Base-by-base conservation (phyloP, 805 yeast species). In the Saccharomycopsis javanensis region DNA sequence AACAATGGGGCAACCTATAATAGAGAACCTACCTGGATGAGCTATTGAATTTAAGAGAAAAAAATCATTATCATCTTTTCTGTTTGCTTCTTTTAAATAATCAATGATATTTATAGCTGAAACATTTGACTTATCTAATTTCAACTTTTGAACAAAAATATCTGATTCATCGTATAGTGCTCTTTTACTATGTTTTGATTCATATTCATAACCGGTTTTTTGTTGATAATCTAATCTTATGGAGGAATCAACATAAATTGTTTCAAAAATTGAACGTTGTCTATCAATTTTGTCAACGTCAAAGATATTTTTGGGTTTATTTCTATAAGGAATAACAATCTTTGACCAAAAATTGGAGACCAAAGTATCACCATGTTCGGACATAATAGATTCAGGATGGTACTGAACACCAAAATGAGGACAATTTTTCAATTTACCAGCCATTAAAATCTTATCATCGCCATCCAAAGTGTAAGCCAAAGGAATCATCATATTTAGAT, bases 331-430 rank as follows among this genome's bases (percentile, higher is more conserved):
- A 42, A 23, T 11, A 13, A 42, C 48, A 42, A 42, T 27, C 27
- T 28, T 58, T 0, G 50, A 31, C 75, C 85, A 81, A 67, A 92
- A 92, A 66, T 86, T 87, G 8, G 64, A 61, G 3, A 91, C 68
- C 54, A 94, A 67, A 10, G 67, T 64, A 1, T 66, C 75, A 1
- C 99, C 99, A 51, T 71, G 64, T 13, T 75, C 72, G 0, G 97
- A 89, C 64, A 96, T 88, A 42, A 92, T 81, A 1, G 97, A 89
- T 66, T 94, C 99, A 0, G 99, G 99, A 66, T 94, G 99, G 66
- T 91, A 95, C 66, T 94, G 99, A 1, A 94, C 97, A 0, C 96
- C 99, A 68, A 75, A 92, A 72, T 86, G 86, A 0, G 97, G 97
- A 20, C 72, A 69, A 0, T 37, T 18, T 0, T 53, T 62, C 65